A percentile compares a stretch with the other conserved stretches of the same genome.
Evolutionary conservation across 345 rosid species (phyloP).

Genomic region (Eucalyptus erythrocorys): DNA sequence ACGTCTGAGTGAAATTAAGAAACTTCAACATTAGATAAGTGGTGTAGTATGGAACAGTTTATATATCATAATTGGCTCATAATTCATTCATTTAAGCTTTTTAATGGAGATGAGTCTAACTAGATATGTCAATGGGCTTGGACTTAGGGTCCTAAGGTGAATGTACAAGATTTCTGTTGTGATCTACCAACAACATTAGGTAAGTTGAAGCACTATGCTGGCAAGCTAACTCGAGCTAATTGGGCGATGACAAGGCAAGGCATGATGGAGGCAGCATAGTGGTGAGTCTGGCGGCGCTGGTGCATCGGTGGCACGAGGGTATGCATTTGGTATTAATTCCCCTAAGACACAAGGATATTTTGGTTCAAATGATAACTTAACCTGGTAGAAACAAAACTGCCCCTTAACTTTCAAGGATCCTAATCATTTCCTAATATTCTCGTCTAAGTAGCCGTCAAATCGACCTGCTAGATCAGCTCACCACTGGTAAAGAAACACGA

Average conservation of each 20-base stretch:
- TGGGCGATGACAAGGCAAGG: background rate
- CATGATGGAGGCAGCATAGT: background rate
- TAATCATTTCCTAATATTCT: background rate
- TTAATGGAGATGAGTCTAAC: background rate
- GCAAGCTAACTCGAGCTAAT: background rate
- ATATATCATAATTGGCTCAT: too few relatives aligned
- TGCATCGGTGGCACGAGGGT: background rate
- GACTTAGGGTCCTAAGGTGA: background rate
- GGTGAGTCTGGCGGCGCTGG: background rate
- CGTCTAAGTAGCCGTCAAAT: background rate
- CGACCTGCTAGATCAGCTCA: background rate
- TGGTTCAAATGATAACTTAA: background rate
- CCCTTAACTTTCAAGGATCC: background rate
- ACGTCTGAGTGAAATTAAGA: background rate
- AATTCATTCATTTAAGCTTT: too few relatives aligned
- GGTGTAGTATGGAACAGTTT: rapidly evolving
- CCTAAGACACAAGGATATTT: background rate
- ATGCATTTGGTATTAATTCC: background rate
- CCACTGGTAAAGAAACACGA: background rate
- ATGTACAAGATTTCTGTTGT: background rate
- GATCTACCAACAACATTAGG: background rate
- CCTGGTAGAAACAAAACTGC: background rate
- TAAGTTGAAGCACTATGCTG: background rate
- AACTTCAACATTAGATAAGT: too few relatives aligned
- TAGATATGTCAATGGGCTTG: background rate